Conservation (phyloP, 495 filamentous ascomycete species). For the Neurospora sp. region DNA sequence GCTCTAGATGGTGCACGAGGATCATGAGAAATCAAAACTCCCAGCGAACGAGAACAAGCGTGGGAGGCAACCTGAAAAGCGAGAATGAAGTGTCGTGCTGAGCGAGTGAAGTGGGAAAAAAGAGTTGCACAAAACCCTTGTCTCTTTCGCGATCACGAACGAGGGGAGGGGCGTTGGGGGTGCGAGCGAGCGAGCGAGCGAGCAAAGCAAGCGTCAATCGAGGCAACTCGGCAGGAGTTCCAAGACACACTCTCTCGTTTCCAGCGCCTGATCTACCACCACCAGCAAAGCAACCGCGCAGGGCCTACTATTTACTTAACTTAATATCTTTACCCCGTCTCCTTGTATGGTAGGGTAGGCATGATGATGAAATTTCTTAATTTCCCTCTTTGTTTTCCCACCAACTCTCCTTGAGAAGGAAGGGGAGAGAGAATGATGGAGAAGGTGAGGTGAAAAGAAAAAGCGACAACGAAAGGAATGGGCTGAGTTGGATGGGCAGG, state of each 20-base stretch:
- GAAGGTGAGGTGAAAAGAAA: too few species aligned
- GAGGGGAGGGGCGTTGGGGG: neutral
- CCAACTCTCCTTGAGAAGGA: neutral
- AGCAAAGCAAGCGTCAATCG: neutral
- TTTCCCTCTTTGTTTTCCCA: neutral
- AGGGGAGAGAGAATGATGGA: too few species aligned
- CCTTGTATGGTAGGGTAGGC: neutral
- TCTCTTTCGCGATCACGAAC: neutral
- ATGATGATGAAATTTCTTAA: neutral
- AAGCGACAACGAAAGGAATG: too few species aligned
- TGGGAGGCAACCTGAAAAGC: neutral
- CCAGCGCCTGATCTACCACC: neutral
- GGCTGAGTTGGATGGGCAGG: too few species aligned
- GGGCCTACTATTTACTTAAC: neutral
- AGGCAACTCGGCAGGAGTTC: too few species aligned
- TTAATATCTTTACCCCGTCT: neutral
- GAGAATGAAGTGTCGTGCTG: neutral
- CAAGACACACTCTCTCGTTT: neutral
- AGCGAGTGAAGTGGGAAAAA: neutral
- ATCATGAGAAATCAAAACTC: neutral
- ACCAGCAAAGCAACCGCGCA: neutral
- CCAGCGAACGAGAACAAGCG: neutral
- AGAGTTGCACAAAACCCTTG: neutral
- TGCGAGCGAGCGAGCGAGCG: neutral
- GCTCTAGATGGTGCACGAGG: slow-evolving; percentile 39